A percentile compares a stretch with the other conserved stretches of the same genome.
Conservation (phyloP, 495 filamentous ascomycete genomes). For the Extremus antarcticus region DNA sequence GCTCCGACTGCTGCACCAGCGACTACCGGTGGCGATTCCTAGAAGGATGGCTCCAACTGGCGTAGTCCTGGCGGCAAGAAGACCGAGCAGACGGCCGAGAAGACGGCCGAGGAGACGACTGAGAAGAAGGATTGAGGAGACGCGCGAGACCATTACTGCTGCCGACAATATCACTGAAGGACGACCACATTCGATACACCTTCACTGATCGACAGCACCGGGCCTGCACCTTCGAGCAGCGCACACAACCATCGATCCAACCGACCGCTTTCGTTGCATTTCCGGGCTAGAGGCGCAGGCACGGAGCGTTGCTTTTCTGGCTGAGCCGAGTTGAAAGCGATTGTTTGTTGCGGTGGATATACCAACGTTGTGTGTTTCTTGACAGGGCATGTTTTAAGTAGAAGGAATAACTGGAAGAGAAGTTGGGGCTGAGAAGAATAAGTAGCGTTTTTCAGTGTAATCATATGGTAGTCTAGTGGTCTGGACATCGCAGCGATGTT, state of each 20-base stretch:
- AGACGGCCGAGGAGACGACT: neutral
- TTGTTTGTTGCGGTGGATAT: neutral
- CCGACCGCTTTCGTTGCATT: neutral
- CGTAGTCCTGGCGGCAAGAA: neutral
- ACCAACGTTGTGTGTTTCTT: neutral
- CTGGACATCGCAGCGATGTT: neutral
- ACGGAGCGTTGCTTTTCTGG: neutral
- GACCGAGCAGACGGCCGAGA: neutral
- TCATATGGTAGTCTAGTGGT: neutral
- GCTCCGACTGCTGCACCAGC: constrained; percentile 9
- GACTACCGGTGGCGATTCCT: constrained; percentile 17
- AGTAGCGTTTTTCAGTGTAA: neutral
- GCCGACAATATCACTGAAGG: neutral
- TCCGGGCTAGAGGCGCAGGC: neutral
- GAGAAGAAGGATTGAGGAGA: neutral
- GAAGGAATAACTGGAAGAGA: neutral
- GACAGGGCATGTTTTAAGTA: neutral
- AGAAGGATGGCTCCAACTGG: constrained; percentile 6
- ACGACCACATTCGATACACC: too few relatives aligned
- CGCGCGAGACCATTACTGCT: neutral
- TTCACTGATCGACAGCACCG: too few relatives aligned
- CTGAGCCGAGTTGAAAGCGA: neutral
- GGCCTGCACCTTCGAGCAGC: too few relatives aligned
- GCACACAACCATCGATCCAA: neutral
- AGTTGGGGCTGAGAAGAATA: neutral